Evolutionary conservation across 2,329 filamentous ascomycete genomes (phyloP), one percentile per base, ranked within the genome.

Genomic region (Fusarium sp.): DNA sequence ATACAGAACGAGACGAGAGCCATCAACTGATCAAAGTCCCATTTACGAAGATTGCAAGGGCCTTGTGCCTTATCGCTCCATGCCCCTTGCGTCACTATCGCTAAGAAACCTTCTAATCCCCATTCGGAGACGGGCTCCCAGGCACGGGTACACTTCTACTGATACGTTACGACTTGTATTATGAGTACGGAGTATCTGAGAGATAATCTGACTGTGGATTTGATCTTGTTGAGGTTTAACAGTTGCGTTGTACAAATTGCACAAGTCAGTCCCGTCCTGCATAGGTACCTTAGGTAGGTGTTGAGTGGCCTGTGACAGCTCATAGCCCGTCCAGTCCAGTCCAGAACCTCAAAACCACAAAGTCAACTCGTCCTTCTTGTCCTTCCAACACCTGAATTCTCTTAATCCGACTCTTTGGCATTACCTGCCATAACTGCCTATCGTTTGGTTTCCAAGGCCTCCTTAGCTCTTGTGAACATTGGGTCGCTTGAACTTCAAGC

Each of bases 11-110:
- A 55, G 62, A 54, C 23, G 44, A 52, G 25, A 16, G 18, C 18
- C 34, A 71, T 70, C 68, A 69, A 69, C 52, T 70, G 68, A 71
- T 60, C 55, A 34, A 26, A 65, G 34, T n/a, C 56, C 53, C 59
- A 52, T 51, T 41, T 13, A 26, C 23, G 11, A 26, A n/a, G 18
- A n/a, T 42, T 41, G 23, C 46, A 61, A 46, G 46, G 55, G 39
- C 48, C 56, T 28, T 25, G 14, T 34, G 43, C 43, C 53, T 56
- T 67, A 57, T 69, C 51, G 39, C 55, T 56, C 39, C 42, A 46
- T 41, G 16, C 43, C 48, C 52, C 51, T 71, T 71, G 68, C 68
- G 68, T 71, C 68, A 71, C 68, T 25, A 28, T 65, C 62, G 53
- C 50, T 51, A 49, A 54, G 54, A 43, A 54, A 39, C 54, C 42